Evolutionary conservation across 805 yeast species (phyloP).

Genomic region (Candida khao-thaluensis): DNA sequence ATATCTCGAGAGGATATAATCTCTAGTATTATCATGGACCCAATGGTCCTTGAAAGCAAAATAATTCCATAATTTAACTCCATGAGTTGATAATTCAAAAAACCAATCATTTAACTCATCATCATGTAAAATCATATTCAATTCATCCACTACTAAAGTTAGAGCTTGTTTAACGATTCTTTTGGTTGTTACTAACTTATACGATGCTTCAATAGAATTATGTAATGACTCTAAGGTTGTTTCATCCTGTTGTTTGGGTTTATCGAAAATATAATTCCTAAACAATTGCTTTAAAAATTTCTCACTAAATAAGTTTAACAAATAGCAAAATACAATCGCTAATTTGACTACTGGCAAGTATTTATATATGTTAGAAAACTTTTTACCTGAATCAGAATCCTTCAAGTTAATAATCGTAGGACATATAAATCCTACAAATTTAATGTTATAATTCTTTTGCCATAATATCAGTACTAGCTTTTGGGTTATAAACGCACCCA

Average conservation of each 20-base stretch:
- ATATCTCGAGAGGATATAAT: conserved; percentile 38
- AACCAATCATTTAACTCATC: conserved; percentile 51
- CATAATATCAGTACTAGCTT: conserved; percentile 38
- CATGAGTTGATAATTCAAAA: conserved; percentile 22
- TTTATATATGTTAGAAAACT: conserved; percentile 24
- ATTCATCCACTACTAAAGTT: conserved; percentile 59
- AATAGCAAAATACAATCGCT: conserved; percentile 17
- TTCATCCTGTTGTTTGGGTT: conserved; percentile 19
- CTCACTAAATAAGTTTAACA: conserved; percentile 29
- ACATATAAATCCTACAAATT: conserved; percentile 59
- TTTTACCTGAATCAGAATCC: conserved; percentile 34
- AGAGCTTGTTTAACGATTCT: conserved; percentile 53
- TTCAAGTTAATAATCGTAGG: conserved; percentile 70
- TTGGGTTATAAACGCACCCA: conserved; percentile 67
- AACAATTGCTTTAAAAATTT: conserved; percentile 22
- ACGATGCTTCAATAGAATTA: conserved; percentile 43
- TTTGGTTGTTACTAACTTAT: conserved; percentile 40
- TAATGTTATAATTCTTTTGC: conserved; percentile 25
- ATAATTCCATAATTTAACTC: conserved; percentile 49
- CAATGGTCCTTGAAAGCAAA: conserved; percentile 65
- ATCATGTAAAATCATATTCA: conserved; percentile 49
- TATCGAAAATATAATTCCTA: conserved; percentile 13
- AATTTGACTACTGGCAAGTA: conserved; percentile 28
- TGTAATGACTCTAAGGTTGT: conserved; percentile 19
- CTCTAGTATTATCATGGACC: conserved; percentile 56